A percentile compares a stretch with the other conserved stretches of the same genome.
phyloP scores from a whole-genome alignment of 768 basidiomycete species.

The Rhodotorula sphaerocarpa region DNA sequence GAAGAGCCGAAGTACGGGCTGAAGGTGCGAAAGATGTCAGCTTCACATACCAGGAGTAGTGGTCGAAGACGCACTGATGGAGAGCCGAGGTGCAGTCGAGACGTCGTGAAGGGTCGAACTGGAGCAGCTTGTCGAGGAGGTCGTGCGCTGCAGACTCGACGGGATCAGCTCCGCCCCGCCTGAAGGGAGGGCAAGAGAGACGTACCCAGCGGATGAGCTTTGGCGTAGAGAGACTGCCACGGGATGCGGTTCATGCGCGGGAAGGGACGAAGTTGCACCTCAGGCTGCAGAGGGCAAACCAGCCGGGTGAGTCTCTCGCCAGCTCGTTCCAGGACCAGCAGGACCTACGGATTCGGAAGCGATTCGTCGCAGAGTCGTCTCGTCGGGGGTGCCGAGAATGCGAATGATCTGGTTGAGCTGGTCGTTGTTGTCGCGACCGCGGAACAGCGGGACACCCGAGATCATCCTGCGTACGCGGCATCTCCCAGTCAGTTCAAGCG shows the following conservation, averaged over 20 bases:
- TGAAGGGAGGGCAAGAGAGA: neutral
- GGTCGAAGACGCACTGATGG: slow-evolving; percentile 39
- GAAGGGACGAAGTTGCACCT: slow-evolving; percentile 72
- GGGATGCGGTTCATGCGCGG: slow-evolving; percentile 79
- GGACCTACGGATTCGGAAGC: slow-evolving; percentile 59
- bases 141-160: slow-evolving; percentile 59
- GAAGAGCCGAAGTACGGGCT: slow-evolving; percentile 11
- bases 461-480: slow-evolving; percentile 58
- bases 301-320: too few species aligned
- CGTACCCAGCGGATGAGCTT: slow-evolving; percentile 72
- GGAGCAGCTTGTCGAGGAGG: slow-evolving; percentile 83
- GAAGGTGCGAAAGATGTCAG: neutral
- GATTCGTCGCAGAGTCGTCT: slow-evolving; percentile 78
- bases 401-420: slow-evolving; percentile 97
- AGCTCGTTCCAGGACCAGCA: neutral
- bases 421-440: slow-evolving; percentile 93
- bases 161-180: neutral
- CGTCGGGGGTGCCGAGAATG: slow-evolving; percentile 88
- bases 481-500: neutral
- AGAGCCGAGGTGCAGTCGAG: slow-evolving; percentile 86
- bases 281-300: slow-evolving; percentile 52
- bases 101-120: slow-evolving; percentile 89
- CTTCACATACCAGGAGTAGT: too few species aligned
- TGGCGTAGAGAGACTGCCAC: slow-evolving; percentile 69
- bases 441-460: slow-evolving; percentile 87